Percentiles rank a stretch among this genome's conserved stretches.
phyloP scores from a whole-genome alignment of 176 grass and related monocot species.

The Stipa capillata region DNA sequence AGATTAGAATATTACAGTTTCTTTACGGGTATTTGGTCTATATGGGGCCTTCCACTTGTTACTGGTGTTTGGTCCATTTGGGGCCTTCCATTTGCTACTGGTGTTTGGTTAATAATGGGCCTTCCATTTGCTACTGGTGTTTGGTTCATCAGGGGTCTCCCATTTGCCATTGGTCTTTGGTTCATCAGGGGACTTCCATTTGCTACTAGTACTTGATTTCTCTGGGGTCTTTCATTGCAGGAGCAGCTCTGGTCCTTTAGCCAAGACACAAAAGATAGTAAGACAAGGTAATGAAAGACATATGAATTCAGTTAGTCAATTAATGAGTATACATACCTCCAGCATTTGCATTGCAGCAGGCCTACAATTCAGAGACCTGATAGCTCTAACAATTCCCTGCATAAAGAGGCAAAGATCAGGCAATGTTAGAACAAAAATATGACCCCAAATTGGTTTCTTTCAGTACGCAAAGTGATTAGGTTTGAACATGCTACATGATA shows the following conservation, averaged over 20 bases:
- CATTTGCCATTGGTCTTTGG: not conserved
- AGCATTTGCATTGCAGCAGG: constrained; percentile 24
- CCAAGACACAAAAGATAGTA: not conserved
- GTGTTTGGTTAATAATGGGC: not conserved
- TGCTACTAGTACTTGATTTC: constrained; percentile 16
- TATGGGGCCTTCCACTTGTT: not conserved
- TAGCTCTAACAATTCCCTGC: constrained; percentile 46
- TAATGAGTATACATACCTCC: constrained; percentile 30
- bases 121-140: constrained; percentile 1
- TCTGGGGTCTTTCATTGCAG: not conserved
- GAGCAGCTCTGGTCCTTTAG: constrained; percentile 23
- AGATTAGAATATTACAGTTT: constrained; percentile 50
- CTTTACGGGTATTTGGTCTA: not conserved
- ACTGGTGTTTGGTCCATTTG: constrained; percentile 15
- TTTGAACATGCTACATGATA: not conserved
- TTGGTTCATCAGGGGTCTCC: not conserved
- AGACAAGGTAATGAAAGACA: constrained; percentile 6
- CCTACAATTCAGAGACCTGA: constrained; percentile 42
- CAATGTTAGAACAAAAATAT: constrained; percentile 8
- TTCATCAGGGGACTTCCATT: constrained; percentile 17
- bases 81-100: not conserved
- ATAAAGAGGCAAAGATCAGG: constrained; percentile 19
- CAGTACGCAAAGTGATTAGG: not conserved
- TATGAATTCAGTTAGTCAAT: not conserved
- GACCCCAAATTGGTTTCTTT: not conserved